Evolutionary conservation across 164 flowering plant genomes (phyloP).

Genomic region (Vitis riparia): DNA sequence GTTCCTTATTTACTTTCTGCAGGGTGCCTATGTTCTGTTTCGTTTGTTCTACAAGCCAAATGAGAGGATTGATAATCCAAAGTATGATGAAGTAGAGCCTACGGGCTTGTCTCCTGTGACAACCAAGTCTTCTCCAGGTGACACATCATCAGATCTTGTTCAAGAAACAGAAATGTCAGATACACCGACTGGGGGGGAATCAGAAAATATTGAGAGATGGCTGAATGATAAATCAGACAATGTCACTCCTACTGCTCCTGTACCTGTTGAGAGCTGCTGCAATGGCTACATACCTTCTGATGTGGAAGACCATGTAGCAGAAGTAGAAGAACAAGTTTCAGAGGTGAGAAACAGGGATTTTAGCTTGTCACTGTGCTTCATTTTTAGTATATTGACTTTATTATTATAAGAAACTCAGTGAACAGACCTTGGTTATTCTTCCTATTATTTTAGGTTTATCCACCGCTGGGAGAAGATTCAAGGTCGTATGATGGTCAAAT

Average conservation of each 20-base stretch:
- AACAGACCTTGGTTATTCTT: not conserved
- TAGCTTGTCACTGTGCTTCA: not conserved
- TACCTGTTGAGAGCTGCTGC: conserved; percentile 20
- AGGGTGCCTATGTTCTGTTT: conserved; percentile 44
- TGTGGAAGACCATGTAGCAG: conserved; percentile 26
- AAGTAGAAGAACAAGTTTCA: conserved; percentile 18
- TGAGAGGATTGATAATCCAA: conserved; percentile 21
- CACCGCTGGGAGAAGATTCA: conserved; percentile 3
- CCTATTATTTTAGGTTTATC: conserved; percentile 17
- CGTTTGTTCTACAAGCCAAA: conserved; percentile 42
- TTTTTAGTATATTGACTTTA: not conserved
- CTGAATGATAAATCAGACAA: conserved; percentile 20
- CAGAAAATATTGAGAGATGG: conserved; percentile 29
- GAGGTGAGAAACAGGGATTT: conserved; percentile 18
- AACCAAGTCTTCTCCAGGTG: conserved; percentile 35
- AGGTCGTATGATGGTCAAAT: conserved; percentile 11
- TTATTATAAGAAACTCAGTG: not conserved
- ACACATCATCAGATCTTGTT: conserved; percentile 31
- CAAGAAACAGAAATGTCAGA: conserved; percentile 21
- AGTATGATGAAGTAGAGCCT: conserved; percentile 37
- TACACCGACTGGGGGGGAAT: conserved; percentile 10
- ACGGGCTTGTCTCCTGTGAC: conserved; percentile 27
- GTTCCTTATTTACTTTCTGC: conserved; percentile 5
- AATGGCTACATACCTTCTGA: conserved; percentile 29
- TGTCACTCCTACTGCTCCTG: conserved; percentile 12